Conservation (phyloP, 2,329 filamentous ascomycete species). For the Colletotrichum sp. region DNA sequence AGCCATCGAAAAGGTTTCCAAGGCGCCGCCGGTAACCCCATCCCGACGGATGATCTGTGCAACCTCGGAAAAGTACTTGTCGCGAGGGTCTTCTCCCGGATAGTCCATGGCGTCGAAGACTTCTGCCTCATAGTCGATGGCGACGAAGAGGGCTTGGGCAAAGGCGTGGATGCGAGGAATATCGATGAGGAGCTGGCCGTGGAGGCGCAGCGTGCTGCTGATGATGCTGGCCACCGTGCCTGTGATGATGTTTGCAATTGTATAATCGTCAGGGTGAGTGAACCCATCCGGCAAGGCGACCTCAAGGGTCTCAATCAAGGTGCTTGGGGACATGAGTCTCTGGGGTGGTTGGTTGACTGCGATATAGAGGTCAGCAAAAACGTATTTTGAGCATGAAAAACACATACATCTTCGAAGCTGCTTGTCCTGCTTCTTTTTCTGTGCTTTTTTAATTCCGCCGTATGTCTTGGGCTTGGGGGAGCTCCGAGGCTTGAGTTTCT, state of each 20-base stretch:
- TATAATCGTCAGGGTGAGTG: neutral
- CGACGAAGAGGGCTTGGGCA: neutral
- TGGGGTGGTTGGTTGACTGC: neutral
- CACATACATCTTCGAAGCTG: neutral
- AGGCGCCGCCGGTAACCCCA: neutral
- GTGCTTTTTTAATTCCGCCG: neutral
- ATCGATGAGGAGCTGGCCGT: neutral
- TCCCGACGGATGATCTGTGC: neutral
- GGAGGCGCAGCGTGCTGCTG: neutral
- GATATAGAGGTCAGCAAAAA: neutral
- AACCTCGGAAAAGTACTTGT: neutral
- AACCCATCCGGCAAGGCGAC: neutral
- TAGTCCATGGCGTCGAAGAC: neutral
- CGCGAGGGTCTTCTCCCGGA: fast-evolving
- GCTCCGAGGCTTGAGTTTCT: neutral
- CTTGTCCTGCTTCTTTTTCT: neutral
- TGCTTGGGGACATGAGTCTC: neutral
- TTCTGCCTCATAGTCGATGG: fast-evolving
- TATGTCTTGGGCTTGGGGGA: neutral
- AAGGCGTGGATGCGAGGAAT: neutral
- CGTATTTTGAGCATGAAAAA: neutral
- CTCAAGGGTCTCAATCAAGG: neutral
- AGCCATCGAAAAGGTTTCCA: neutral
- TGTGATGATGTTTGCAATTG: neutral
- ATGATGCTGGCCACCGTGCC: neutral